These are phyloP conservation scores for Populus hybrid DNA, from an alignment of 441 rosid genomes.

Conservation along the genomic window DNA sequence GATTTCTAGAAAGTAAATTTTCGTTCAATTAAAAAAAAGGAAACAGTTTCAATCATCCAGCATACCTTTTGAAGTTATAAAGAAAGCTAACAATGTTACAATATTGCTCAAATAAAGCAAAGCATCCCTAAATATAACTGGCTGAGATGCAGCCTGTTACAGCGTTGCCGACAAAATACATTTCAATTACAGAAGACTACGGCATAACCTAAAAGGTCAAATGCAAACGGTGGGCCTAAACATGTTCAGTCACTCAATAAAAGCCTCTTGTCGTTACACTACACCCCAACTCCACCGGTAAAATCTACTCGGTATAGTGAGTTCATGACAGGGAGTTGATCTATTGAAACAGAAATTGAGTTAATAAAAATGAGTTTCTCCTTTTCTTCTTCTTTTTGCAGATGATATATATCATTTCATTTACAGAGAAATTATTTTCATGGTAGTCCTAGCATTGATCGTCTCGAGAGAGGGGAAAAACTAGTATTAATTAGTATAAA, in stretches of 20 bases:
- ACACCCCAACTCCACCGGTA: background rate
- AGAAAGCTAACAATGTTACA: too few species aligned
- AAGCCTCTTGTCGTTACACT: background rate
- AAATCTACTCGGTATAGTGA: too few species aligned
- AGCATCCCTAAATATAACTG: background rate
- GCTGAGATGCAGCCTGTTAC: conserved; percentile 2
- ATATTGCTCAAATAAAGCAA: background rate
- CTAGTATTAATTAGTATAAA: background rate
- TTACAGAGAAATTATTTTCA: too few species aligned
- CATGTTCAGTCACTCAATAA: background rate
- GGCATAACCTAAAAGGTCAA: background rate
- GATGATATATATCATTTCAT: too few species aligned
- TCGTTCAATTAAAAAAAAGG: too few species aligned
- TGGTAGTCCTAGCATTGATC: background rate
- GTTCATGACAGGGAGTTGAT: too few species aligned
- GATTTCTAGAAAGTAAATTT: too few species aligned
- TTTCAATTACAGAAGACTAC: background rate
- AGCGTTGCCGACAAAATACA: background rate
- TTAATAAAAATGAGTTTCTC: background rate
- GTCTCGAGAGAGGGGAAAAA: background rate
- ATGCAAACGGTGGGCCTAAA: background rate
- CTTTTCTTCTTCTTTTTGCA: too few species aligned
- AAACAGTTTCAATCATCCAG: too few species aligned
- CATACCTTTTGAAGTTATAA: too few species aligned
- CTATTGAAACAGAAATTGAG: too few species aligned